These are phyloP conservation scores for Agaricales sp. DNA, from an alignment of 1,284 basidiomycete genomes.

Conservation along the genomic window DNA sequence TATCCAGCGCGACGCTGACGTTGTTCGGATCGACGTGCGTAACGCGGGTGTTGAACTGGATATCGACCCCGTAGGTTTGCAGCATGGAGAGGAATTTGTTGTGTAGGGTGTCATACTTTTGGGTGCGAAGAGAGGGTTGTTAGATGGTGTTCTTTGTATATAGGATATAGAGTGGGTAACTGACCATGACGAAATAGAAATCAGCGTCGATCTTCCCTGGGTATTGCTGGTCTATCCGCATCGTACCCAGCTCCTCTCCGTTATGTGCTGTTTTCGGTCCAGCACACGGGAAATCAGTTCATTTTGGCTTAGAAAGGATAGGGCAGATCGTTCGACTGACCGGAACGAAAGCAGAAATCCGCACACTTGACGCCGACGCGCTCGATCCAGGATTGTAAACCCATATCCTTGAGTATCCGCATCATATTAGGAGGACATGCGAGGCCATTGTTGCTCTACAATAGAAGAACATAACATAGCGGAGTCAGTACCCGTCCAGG, in stretches of 20 bases:
- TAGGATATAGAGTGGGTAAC: slow-evolving; percentile 17
- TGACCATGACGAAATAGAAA: not conserved
- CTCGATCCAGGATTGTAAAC: slow-evolving; percentile 22
- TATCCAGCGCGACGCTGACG: slow-evolving; percentile 23
- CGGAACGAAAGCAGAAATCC: slow-evolving; percentile 17
- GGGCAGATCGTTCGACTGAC: not conserved
- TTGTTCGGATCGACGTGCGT: slow-evolving; percentile 28
- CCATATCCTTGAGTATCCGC: slow-evolving; percentile 32
- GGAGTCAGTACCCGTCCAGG: no score
- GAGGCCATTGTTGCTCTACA: slow-evolving; percentile 7
- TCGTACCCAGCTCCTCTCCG: not conserved
- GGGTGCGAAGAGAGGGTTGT: slow-evolving; percentile 15
- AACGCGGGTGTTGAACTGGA: slow-evolving; percentile 38
- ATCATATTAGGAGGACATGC: slow-evolving; percentile 34
- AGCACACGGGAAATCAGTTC: no score
- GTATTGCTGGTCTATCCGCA: not conserved
- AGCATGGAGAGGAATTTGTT: slow-evolving; percentile 39
- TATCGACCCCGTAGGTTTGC: slow-evolving; percentile 30
- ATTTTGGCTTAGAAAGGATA: not conserved
- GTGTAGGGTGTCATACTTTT: slow-evolving; percentile 50
- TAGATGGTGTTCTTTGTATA: slow-evolving; percentile 18
- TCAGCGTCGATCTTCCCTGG: not conserved
- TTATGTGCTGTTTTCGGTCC: not conserved
- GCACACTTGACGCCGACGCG: slow-evolving; percentile 20
- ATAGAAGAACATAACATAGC: slow-evolving; percentile 18